These are phyloP conservation scores for Triticum timopheevii DNA, from an alignment of 176 grass and related monocot species.

Conservation along the genomic window DNA sequence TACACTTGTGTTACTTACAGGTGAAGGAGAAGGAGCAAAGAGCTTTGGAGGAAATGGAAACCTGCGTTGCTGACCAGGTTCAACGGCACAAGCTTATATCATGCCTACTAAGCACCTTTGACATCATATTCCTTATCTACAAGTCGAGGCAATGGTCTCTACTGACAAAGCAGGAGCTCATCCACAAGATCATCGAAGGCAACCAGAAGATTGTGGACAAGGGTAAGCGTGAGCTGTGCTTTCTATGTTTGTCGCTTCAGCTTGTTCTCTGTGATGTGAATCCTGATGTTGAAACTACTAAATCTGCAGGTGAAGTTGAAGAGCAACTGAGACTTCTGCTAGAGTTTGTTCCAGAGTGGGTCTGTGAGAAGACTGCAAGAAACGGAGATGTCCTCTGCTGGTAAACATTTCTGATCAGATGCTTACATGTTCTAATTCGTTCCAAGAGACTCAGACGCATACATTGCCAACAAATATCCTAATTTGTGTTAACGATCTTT, in stretches of 20 bases:
- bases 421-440: too few species aligned
- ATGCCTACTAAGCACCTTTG: constrained; percentile 57
- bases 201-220: constrained; percentile 61
- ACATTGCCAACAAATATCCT: neutral
- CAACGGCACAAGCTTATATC: constrained; percentile 64
- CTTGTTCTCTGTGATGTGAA: neutral
- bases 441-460: too few species aligned
- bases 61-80: constrained; percentile 42
- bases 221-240: constrained; percentile 31
- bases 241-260: neutral
- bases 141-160: constrained; percentile 63
- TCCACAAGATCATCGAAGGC: constrained; percentile 60
- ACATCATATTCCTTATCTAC: constrained; percentile 54
- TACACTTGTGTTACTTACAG: constrained; percentile 34
- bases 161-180: constrained; percentile 74
- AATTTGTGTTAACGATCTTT: neutral
- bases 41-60: constrained; percentile 52
- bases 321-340: constrained; percentile 57
- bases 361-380: too few species aligned
- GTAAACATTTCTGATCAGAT: too few species aligned
- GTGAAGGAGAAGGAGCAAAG: constrained; percentile 64
- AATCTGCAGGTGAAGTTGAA: constrained; percentile 63
- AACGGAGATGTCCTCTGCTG: too few species aligned
- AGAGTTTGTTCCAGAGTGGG: too few species aligned
- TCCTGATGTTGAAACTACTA: constrained; percentile 17